These are phyloP conservation scores for Margaritispora aquatica DNA, from an alignment of 495 filamentous ascomycete species.

Conservation along the genomic window DNA sequence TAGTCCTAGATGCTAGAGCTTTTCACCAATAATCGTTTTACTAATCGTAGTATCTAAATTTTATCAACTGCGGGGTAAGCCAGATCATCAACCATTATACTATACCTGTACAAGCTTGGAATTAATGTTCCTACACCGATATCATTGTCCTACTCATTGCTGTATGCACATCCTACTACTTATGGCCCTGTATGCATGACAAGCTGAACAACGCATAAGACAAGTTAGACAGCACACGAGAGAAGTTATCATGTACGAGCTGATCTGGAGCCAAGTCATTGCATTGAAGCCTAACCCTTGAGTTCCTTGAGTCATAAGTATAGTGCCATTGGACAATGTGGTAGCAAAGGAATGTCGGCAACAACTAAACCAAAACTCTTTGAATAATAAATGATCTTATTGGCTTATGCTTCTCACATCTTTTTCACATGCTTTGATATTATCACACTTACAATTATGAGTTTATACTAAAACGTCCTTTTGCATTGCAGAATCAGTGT, in stretches of 20 bases:
- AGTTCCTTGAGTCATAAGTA: too few relatives aligned
- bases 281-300: too few relatives aligned
- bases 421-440: background rate
- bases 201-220: too few relatives aligned
- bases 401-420: background rate
- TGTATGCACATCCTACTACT: background rate
- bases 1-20: background rate
- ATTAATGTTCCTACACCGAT: background rate
- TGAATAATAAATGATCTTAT: background rate
- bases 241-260: too few relatives aligned
- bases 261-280: too few relatives aligned
- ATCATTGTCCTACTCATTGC: conserved; percentile 2
- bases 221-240: too few relatives aligned
- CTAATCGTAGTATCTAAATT: background rate
- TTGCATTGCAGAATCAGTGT: background rate
- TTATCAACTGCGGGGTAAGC: conserved; percentile 3
- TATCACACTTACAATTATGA: background rate
- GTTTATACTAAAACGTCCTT: background rate
- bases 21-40: background rate
- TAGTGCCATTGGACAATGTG: conserved; percentile 1
- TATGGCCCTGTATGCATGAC: background rate
- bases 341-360: conserved; percentile 2
- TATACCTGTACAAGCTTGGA: conserved; percentile 4
- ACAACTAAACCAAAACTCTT: background rate
- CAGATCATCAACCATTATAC: background rate